Conservation (phyloP, 2,329 filamentous ascomycete species). For the Coccinonectria pachysandricola region DNA sequence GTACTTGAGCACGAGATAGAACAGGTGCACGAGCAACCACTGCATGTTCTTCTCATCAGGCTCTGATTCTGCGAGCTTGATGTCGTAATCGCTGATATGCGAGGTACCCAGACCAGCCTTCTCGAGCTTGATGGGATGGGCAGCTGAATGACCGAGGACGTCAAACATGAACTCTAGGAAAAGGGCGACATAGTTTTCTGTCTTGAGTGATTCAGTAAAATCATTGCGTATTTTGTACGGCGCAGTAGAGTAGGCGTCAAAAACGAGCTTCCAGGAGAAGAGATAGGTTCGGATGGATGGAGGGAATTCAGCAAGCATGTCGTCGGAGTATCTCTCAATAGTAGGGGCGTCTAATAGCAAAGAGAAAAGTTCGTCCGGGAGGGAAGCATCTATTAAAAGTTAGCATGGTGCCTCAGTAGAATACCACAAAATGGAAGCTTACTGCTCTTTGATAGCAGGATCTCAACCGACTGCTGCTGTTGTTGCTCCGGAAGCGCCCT, state of each 20-base stretch:
- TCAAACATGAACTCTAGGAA: conserved; percentile 76
- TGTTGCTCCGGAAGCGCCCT: conserved; percentile 68
- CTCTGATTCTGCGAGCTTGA: conserved; percentile 44
- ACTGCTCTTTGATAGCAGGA: conserved; percentile 57
- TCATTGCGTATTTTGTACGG: conserved; percentile 74
- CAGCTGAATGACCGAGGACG: conserved; percentile 68
- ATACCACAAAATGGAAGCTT: conserved; percentile 4
- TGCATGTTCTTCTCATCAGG: conserved; percentile 63
- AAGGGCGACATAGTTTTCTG: conserved; percentile 55
- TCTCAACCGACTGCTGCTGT: conserved; percentile 72
- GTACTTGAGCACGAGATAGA: conserved; percentile 70
- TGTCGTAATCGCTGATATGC: conserved; percentile 45
- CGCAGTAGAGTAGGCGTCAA: conserved; percentile 70
- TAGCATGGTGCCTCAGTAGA: too few relatives aligned
- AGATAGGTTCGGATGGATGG: conserved; percentile 67
- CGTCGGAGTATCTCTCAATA: conserved; percentile 54
- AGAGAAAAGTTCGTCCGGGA: conserved; percentile 79
- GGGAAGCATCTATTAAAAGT: conserved; percentile 50
- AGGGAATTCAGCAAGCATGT: conserved; percentile 59
- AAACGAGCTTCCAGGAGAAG: conserved; percentile 80
- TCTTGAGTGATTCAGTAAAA: conserved; percentile 71
- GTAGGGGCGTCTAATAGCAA: conserved; percentile 71
- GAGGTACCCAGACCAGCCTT: conserved; percentile 50
- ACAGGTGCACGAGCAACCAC: conserved; percentile 77
- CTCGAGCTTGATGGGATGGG: conserved; percentile 63